Conservation (phyloP, 2,329 filamentous ascomycete genomes). For the Trichoderma sp. region DNA sequence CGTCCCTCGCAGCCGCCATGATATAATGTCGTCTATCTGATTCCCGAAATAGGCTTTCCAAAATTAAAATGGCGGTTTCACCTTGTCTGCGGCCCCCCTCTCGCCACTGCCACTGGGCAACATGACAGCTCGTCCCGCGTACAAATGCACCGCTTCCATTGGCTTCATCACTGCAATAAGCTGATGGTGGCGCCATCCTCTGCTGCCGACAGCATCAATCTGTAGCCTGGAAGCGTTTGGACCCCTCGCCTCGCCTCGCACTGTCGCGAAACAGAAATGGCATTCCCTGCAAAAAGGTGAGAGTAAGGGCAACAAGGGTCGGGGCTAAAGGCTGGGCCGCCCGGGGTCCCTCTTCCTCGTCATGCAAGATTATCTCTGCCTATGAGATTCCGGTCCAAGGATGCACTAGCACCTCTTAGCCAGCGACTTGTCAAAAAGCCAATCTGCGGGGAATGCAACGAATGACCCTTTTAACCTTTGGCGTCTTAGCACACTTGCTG, state of each 20-base stretch:
- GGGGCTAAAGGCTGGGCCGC: constrained; percentile 43
- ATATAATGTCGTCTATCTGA: not conserved
- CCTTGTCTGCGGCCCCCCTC: constrained; percentile 44
- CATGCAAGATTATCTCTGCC: constrained; percentile 43
- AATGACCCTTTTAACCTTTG: not conserved
- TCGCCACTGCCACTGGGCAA: constrained; percentile 38
- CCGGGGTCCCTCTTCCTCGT: constrained; percentile 35
- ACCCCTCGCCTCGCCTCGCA: constrained; percentile 42
- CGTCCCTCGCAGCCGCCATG: not conserved
- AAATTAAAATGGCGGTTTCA: constrained; percentile 34
- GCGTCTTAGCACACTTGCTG: constrained; percentile 3
- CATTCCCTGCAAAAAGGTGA: constrained; percentile 42
- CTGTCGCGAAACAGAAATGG: constrained; percentile 39
- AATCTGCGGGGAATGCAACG: constrained; percentile 6
- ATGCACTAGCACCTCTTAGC: not conserved
- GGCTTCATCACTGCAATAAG: constrained; percentile 45
- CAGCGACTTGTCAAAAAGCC: constrained; percentile 4
- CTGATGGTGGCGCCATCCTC: constrained; percentile 47
- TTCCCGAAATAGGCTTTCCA: not conserved
- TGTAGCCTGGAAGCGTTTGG: constrained; percentile 33
- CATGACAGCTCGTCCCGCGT: constrained; percentile 50
- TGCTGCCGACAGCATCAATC: constrained; percentile 45
- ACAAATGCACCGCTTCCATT: constrained; percentile 52
- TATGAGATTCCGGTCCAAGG: constrained; percentile 11
- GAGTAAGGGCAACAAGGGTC: not conserved